phyloP scores from a whole-genome alignment of 495 filamentous ascomycete species.

The Gamarada debralockiae region DNA sequence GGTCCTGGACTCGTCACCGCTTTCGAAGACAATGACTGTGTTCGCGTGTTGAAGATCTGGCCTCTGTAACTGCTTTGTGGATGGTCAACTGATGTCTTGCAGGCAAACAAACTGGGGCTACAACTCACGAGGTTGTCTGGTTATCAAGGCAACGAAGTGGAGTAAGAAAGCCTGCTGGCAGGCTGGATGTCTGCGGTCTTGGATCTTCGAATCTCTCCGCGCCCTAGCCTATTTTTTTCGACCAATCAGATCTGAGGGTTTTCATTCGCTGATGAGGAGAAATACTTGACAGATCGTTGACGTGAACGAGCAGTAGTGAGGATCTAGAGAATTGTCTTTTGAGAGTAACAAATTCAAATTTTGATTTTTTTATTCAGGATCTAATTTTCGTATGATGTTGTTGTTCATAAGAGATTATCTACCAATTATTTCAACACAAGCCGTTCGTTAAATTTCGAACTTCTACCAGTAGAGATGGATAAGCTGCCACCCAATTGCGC shows the following conservation, averaged over 20 bases:
- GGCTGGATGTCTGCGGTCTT: not conserved
- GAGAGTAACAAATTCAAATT: no score
- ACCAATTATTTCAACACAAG: no score
- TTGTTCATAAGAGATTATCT: no score
- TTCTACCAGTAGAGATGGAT: not conserved
- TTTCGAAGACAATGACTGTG: not conserved
- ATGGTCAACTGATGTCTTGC: not conserved
- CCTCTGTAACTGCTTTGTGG: not conserved
- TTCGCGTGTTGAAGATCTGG: constrained; percentile 4
- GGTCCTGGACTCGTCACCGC: constrained; percentile 9
- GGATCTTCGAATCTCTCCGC: no score
- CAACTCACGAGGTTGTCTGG: constrained; percentile 9
- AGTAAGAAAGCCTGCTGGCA: constrained; percentile 8
- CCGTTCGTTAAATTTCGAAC: no score
- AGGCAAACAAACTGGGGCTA: constrained; percentile 7
- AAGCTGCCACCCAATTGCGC: not conserved
- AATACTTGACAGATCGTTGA: no score
- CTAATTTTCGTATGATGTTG: no score
- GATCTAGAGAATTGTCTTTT: no score
- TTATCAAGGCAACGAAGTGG: constrained; percentile 10
- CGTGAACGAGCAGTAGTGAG: no score
- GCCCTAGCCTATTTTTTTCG: not conserved
- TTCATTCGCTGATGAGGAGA: no score
- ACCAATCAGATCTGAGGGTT: no score
- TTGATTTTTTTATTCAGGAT: no score